Percentiles rank a stretch among this genome's conserved stretches.
Evolutionary conservation across 1,284 basidiomycete genomes (phyloP).

Genomic region (Papiliotrema laurentii): DNA sequence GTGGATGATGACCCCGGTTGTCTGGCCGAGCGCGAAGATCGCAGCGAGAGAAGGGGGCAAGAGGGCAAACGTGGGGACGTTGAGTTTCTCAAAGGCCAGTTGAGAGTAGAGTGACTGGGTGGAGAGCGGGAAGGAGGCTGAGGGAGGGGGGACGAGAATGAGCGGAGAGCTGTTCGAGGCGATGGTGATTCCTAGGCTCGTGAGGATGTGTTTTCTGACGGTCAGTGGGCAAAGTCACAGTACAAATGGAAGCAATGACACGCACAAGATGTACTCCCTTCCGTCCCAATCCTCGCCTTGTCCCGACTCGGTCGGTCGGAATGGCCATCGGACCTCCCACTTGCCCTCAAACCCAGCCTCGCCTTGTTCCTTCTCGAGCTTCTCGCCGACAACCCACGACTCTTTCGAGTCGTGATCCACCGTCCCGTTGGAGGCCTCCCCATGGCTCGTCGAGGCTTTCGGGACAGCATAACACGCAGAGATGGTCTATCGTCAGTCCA

Average conservation of each 20-base stretch:
- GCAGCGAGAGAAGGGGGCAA: slow-evolving; percentile 80
- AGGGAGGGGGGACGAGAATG: slow-evolving; percentile 54
- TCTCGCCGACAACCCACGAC: slow-evolving; percentile 79
- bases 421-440: slow-evolving; percentile 1
- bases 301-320: slow-evolving; percentile 57
- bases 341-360: slow-evolving; percentile 57
- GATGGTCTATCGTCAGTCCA: slow-evolving; percentile 12
- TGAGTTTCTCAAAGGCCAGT: slow-evolving; percentile 93
- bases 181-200: slow-evolving; percentile 67
- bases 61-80: slow-evolving; percentile 77
- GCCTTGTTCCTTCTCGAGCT: slow-evolving; percentile 71
- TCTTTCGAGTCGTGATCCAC: slow-evolving; percentile 1
- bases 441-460: background rate
- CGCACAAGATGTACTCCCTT: slow-evolving; percentile 84
- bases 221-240: no score
- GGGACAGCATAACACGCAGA: slow-evolving; percentile 35
- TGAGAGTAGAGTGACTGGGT: slow-evolving; percentile 73
- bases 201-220: slow-evolving; percentile 78
- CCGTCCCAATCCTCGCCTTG: slow-evolving; percentile 79
- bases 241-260: slow-evolving; percentile 17
- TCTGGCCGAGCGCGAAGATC: slow-evolving; percentile 72
- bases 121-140: slow-evolving; percentile 53
- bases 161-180: slow-evolving; percentile 62
- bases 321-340: slow-evolving; percentile 75
- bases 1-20: slow-evolving; percentile 79